Conservation (phyloP, 108 stramenopile species). For the Nitzschia sp. region DNA sequence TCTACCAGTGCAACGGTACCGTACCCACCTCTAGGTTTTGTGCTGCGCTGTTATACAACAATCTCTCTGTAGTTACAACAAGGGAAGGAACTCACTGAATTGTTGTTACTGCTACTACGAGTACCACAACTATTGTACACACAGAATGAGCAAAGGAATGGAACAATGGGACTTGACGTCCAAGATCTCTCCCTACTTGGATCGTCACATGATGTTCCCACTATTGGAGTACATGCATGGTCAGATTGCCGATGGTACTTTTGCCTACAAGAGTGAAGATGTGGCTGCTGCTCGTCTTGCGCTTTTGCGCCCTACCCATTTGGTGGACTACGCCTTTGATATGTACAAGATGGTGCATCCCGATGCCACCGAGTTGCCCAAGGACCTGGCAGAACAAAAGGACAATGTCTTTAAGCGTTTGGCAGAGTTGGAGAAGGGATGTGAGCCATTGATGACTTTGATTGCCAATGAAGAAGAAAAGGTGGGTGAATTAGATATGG, state of each 20-base stretch:
- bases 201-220: constrained; percentile 95
- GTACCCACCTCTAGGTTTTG: too few species aligned
- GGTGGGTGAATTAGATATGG: constrained; percentile 42
- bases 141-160: constrained; percentile 13
- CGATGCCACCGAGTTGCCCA: constrained; percentile 45
- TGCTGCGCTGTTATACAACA: too few species aligned
- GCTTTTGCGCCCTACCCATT: constrained; percentile 83
- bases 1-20: too few species aligned
- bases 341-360: constrained; percentile 73
- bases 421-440: constrained; percentile 75
- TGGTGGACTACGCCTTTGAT: constrained; percentile 93
- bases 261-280: constrained; percentile 64
- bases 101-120: too few species aligned
- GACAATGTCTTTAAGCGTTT: constrained; percentile 59
- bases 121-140: too few species aligned
- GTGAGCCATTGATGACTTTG: constrained; percentile 64
- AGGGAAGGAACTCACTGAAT: too few species aligned
- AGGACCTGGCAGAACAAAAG: constrained; percentile 83
- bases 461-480: constrained; percentile 69
- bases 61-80: too few species aligned
- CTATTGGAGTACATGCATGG: constrained; percentile 88
- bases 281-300: constrained; percentile 78
- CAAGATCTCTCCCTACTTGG: constrained; percentile 82
- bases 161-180: constrained; percentile 85
- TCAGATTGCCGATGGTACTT: constrained; percentile 53